A percentile compares a stretch with the other conserved stretches of the same genome.
Evolutionary conservation across 257 asterid species (phyloP).

Genomic region (Gentiana macrophylla): DNA sequence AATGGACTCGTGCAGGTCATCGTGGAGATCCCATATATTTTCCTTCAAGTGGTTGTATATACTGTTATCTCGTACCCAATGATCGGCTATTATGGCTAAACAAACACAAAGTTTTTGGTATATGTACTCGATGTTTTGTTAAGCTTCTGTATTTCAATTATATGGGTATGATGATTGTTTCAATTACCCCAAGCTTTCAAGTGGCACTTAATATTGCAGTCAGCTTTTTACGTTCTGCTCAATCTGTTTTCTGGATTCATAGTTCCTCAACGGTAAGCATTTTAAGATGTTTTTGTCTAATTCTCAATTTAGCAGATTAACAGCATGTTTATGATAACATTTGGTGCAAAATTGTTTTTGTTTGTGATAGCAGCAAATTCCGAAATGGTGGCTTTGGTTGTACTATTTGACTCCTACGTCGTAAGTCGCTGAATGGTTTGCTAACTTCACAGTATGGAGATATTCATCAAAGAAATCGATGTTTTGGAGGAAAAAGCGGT

Average conservation of each 20-base stretch:
- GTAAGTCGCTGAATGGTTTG: constrained; percentile 45
- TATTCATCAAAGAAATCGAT: constrained; percentile 14
- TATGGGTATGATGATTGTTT: constrained; percentile 20
- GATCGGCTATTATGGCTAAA: constrained; percentile 20
- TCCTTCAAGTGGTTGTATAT: constrained; percentile 11
- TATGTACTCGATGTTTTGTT: constrained; percentile 17
- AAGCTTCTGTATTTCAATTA: constrained; percentile 20
- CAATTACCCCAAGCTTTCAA: constrained; percentile 23
- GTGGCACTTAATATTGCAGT: constrained; percentile 24
- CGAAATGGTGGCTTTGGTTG: constrained; percentile 54
- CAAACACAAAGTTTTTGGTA: constrained; percentile 24
- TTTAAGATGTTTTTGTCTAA: not conserved
- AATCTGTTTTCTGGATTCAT: constrained; percentile 44
- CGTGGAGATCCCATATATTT: constrained; percentile 23
- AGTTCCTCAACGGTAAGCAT: constrained; percentile 44
- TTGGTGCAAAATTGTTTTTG: not conserved
- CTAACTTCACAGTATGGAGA: constrained; percentile 53
- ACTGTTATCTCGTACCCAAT: constrained; percentile 19
- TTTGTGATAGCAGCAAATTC: constrained; percentile 32
- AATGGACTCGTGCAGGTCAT: constrained; percentile 11
- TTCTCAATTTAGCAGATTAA: no score
- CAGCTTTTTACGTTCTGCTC: constrained; percentile 36
- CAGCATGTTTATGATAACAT: no score
- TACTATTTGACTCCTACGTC: constrained; percentile 40
- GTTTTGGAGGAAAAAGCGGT: constrained; percentile 40